Percentiles rank a stretch among this genome's conserved stretches.
Evolutionary conservation across 1,139 yeast species (phyloP).

Genomic region (Pichia sp.): DNA sequence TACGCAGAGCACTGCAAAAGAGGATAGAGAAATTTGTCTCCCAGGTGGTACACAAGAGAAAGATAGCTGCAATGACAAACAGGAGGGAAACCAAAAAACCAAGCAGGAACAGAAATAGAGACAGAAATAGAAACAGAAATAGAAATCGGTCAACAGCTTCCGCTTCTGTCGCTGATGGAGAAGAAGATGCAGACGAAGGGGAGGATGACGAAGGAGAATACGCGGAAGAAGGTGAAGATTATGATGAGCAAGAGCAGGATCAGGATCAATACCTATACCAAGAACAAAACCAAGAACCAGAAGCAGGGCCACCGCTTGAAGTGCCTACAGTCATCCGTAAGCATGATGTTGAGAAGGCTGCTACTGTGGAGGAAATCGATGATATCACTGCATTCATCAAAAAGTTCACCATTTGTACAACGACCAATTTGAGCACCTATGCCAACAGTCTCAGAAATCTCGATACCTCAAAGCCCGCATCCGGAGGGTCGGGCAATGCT

Average conservation of each 20-base stretch:
- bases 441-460: conserved; percentile 4
- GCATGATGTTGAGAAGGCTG: conserved; percentile 19
- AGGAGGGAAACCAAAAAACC: conserved; percentile 7
- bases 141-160: not conserved
- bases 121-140: too few species aligned
- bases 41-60: conserved; percentile 13
- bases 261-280: too few species aligned
- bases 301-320: conserved; percentile 4
- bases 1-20: conserved; percentile 27
- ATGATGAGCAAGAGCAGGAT: conserved; percentile 10
- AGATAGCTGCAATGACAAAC: not conserved
- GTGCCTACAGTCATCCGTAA: conserved; percentile 16
- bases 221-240: not conserved
- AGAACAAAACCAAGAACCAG: too few species aligned
- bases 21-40: conserved; percentile 25
- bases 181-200: conserved; percentile 7
- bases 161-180: conserved; percentile 2
- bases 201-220: not conserved
- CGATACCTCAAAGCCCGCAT: not conserved
- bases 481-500: not conserved
- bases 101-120: conserved; percentile 3
- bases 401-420: conserved; percentile 12
- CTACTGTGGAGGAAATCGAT: conserved; percentile 15
- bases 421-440: conserved; percentile 5
- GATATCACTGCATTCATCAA: conserved; percentile 20